Base-by-base conservation (phyloP, 2,329 filamentous ascomycete species). In the Aureobasidium sp. region DNA sequence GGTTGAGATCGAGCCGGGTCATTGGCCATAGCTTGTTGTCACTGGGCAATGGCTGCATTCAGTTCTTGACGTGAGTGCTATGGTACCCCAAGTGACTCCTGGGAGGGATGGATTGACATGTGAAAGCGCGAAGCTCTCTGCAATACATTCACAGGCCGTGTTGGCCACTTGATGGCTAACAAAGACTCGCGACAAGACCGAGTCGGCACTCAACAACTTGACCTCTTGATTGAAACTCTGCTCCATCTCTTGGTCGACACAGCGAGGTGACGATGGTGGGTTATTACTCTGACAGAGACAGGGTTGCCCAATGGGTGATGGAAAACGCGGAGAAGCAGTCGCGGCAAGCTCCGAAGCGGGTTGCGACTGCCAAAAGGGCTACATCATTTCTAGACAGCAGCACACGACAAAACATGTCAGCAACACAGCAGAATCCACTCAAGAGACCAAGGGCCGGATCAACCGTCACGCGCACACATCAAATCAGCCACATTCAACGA, bases 401-500 rank as follows among this genome's bases (percentile, higher is more conserved):
- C 40, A 43, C 53, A 45, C 38, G 40, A 57, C 53, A 57, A 45
- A 57, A 21, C 40, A 59, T 59, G 55, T 59, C 55, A 25, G 31
- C 55, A 2, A 11, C 17, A 33, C 55, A 40, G 35, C 19, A 25
- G 6, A 59, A 59, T 19, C 23, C 62, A 21, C 40, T 61, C 17
- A 60, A 64, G 35, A 60, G 57, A 59, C 57, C n/a, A 55, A 43
- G 53, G 27, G 42, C 50, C 8, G 37, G 21, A 40, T n/a, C 29
- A 15, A 40, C 31, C 25, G 7, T 33, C 15, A 59, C 29, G 31
- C 45, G 45, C 23, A 50, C 45, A 37, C 63, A 64, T 45, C 23
- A 13, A 15, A 45, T 62, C 38, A 33, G 9, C 4, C 55, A 51
- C 50, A 53, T 60, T 15, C 70, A 72, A 54, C 61, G 54, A 13